Percentiles rank a stretch among this genome's conserved stretches.
These are phyloP conservation scores for Termitomyces sp. DNA, from an alignment of 768 basidiomycete genomes.

Conservation along the genomic window DNA sequence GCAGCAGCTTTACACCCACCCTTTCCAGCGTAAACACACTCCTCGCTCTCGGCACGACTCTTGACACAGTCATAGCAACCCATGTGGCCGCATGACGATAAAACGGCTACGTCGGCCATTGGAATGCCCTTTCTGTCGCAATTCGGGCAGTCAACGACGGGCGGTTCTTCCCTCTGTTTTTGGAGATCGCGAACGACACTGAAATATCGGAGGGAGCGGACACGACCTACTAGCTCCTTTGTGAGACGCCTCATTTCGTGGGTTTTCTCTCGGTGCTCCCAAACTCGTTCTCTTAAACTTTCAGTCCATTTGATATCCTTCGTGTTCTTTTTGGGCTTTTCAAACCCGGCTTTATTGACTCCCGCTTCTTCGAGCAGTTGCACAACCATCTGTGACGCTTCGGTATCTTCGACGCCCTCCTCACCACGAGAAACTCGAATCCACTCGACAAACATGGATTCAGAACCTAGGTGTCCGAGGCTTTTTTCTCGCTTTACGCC, in stretches of 20 bases:
- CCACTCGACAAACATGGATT: constrained; percentile 79
- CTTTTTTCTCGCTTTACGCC: constrained; percentile 66
- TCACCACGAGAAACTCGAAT: constrained; percentile 55
- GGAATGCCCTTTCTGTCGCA: constrained; percentile 54
- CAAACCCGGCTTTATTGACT: constrained; percentile 26
- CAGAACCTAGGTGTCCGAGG: constrained; percentile 54
- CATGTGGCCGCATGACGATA: constrained; percentile 90
- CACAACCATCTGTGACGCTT: constrained; percentile 59
- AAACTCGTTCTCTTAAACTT: constrained; percentile 55
- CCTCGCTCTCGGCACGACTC: constrained; percentile 66
- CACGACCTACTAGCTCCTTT: constrained; percentile 86
- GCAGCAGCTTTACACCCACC: constrained; percentile 77
- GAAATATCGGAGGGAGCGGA: constrained; percentile 90
- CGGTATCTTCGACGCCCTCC: constrained; percentile 73
- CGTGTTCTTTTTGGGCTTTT: constrained; percentile 43
- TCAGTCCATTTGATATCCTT: constrained; percentile 53
- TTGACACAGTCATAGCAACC: constrained; percentile 76
- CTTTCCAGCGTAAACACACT: constrained; percentile 70
- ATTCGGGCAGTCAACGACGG: constrained; percentile 53
- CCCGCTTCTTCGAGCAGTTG: constrained; percentile 57
- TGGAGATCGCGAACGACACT: constrained; percentile 87
- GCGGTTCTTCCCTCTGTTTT: constrained; percentile 57
- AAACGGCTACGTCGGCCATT: constrained; percentile 68
- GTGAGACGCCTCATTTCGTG: constrained; percentile 79
- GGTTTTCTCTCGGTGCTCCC: constrained; percentile 83